Evolutionary conservation across 768 basidiomycete genomes (phyloP).

Genomic region (Mycena polygramma): DNA sequence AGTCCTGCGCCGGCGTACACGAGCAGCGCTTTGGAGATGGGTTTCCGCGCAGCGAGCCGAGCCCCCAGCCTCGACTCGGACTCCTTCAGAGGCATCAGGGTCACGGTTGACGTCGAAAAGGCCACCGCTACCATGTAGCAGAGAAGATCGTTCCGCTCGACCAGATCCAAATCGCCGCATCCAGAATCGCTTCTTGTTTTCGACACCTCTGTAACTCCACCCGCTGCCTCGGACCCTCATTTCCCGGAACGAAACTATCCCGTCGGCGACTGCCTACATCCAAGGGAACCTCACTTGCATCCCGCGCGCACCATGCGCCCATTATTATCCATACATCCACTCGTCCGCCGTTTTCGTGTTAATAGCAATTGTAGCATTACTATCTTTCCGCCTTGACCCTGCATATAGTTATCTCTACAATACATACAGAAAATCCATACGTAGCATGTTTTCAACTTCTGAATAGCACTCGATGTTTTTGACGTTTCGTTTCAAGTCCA

Average conservation of each 20-base stretch:
- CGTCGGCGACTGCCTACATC: slow-evolving; percentile 20
- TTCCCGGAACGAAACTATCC: slow-evolving; percentile 30
- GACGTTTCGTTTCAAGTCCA: no score
- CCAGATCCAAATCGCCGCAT: slow-evolving; percentile 15
- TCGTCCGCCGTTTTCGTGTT: slow-evolving; percentile 24
- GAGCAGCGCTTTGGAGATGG: slow-evolving; percentile 61
- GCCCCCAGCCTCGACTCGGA: slow-evolving; percentile 46
- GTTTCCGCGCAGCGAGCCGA: slow-evolving; percentile 49
- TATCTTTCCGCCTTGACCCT: slow-evolving; percentile 31
- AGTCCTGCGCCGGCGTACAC: slow-evolving; percentile 69
- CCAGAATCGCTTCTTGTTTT: slow-evolving; percentile 26
- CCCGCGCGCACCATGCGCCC: slow-evolving; percentile 5
- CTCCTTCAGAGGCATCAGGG: slow-evolving; percentile 53
- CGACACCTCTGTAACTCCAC: slow-evolving; percentile 22
- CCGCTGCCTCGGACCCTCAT: slow-evolving; percentile 26
- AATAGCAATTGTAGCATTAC: slow-evolving; percentile 38
- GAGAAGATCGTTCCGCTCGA: slow-evolving; percentile 31
- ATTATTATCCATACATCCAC: slow-evolving; percentile 28
- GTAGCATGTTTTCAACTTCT: slow-evolving; percentile 23
- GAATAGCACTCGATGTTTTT: no score
- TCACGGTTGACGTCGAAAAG: slow-evolving; percentile 75
- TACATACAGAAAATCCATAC: slow-evolving; percentile 29
- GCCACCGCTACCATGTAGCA: slow-evolving; percentile 62
- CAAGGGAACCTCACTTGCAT: slow-evolving; percentile 9
- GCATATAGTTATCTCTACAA: slow-evolving; percentile 35